Base-by-base conservation (phyloP, 2,329 filamentous ascomycete species). In the Epichloe sp. region DNA sequence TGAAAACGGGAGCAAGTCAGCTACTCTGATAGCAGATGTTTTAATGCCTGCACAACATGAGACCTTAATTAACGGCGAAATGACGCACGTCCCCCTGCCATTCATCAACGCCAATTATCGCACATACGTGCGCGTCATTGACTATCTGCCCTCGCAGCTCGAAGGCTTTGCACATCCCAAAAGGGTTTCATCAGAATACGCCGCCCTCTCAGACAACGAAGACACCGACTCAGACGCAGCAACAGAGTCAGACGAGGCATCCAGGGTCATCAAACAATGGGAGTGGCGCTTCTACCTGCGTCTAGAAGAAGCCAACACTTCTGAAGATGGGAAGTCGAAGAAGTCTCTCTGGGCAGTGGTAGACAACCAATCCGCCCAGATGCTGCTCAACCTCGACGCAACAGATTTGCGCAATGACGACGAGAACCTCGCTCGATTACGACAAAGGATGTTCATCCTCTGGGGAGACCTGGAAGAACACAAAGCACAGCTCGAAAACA, bases 391-490 rank as follows among this genome's bases (percentile, higher is more conserved):
- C 41, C 62, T 78, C 5, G 71, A 78, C 49, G 77, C 78, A 1
- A 64, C 65, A 46, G 66, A 79, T 63, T 73, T 95, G 36, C 75
- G 74, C 19, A 62, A 65, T n/a, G 69, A 85, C 44, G 58, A 65
- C 2, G 48, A 64, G 0, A 60, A 68, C 1, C 68, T 93, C 1
- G 62, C 59, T 3, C 55, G 64, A 6, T 68, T 96, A 4, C 77
- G 79, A 48, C 79, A 94, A 57, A 82, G 78, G 58, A 71, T 96
- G 51, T 91, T 84, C 62, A 70, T 80, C 37, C 72, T 96, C 1
- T 97, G 91, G 90, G 91, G 91, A 1, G 79, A 95, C 54, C 71
- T 96, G 1, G 82, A 90, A 61, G 88, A 95, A 62, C 65, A 71
- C 46, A 88, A 86, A 62, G 57, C 40, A 42, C 38, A 15, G 49